Base-by-base conservation (phyloP, 768 basidiomycete genomes). In the Lentinus tigrinus region DNA sequence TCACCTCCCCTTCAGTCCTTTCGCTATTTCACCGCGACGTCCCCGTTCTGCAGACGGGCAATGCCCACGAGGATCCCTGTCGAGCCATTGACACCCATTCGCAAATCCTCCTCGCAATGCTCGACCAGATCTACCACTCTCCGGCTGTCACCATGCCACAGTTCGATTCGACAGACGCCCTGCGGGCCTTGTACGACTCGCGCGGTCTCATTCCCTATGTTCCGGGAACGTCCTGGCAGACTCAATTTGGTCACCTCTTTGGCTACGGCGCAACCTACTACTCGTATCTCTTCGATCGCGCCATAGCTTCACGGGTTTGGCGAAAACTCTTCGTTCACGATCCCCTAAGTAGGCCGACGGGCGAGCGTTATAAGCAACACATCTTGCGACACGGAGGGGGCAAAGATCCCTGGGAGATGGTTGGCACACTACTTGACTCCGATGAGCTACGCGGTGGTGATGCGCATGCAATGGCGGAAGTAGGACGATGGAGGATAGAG, bases 181-280 rank as follows among this genome's bases (percentile, higher is more conserved):
- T 91, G 0, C 82, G 82, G 1, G 75, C 78, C 13, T 76, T 96
- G 54, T 79, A 86, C 44, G 80, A 86, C 37, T 75, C 81, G 0
- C 83, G 86, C 2, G 93, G 93, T 1, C 76, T 96, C 42, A 87
- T 97, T 23, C 93, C 93, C 0, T 84, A 91, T 54, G 92, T 94
- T 0, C 75, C 78, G 0, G 91, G 89, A 0, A 98, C 95, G 0
- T 88, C 92, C 0, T 95, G 94, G 79, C 97, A 98, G 67, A 94
- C 94, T 0, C 93, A 95, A 65, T 99, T 99, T 63, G 91, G 92
- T 0, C 97, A 99, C 70, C 75, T 99, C 5, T 95, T 89, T 67
- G 94, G 95, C 2, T 99, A 99, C 65, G 95, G 96, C 5, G 95
- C 96, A 14, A 97, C 94, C 0, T 99, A 99, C 70, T 99, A 99